These are phyloP conservation scores for Penicillium cinerascens DNA, from an alignment of 495 filamentous ascomycete species.

Conservation along the genomic window DNA sequence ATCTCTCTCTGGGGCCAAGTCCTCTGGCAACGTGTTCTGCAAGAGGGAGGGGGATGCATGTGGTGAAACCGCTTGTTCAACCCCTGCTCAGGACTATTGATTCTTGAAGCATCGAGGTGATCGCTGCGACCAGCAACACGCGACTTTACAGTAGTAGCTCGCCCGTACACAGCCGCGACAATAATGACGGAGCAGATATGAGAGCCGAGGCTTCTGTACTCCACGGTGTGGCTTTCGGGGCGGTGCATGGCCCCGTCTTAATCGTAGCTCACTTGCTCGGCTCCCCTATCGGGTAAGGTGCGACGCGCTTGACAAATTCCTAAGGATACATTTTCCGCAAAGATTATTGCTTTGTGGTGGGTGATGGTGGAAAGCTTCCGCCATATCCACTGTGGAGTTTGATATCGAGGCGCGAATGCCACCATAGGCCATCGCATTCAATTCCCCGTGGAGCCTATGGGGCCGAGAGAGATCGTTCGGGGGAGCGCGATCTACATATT, in stretches of 20 bases:
- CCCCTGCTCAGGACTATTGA: constrained; percentile 2
- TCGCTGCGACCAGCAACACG: constrained; percentile 3
- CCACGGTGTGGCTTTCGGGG: constrained; percentile 5
- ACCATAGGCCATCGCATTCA: neutral
- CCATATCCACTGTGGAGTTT: constrained; percentile 6
- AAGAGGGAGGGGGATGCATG: neutral
- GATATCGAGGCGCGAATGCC: neutral
- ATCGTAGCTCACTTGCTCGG: neutral
- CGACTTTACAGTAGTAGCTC: neutral
- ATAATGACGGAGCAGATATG: neutral
- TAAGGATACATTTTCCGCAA: neutral
- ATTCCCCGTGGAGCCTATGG: neutral
- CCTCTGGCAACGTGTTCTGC: neutral
- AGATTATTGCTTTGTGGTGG: neutral
- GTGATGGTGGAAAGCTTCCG: neutral
- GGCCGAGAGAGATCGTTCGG: neutral
- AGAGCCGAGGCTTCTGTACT: neutral
- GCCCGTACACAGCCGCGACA: constrained; percentile 2
- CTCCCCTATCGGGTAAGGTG: neutral
- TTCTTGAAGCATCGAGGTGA: neutral
- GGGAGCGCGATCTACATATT: neutral
- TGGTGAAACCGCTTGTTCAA: neutral
- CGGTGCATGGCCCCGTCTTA: constrained; percentile 5
- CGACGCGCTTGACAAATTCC: constrained; percentile 5
- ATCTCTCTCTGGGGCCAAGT: neutral